Evolutionary conservation across 352 stramenopile species (phyloP).

Genomic region (Phytophthora fragariaefolia): DNA sequence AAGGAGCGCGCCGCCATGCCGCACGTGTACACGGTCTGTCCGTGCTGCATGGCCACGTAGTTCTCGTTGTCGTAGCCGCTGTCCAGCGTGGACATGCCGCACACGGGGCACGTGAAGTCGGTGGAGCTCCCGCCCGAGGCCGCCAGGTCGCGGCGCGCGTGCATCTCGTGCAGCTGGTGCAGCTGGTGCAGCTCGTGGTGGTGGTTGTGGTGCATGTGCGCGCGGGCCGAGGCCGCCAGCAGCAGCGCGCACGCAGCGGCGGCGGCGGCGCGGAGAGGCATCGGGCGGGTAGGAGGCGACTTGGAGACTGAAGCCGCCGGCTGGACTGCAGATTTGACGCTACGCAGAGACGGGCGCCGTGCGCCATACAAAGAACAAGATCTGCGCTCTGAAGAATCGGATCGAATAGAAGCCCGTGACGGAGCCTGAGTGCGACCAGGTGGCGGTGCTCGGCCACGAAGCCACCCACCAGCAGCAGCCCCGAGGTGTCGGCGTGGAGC

Average conservation of each 20-base stretch:
- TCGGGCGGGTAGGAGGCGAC: constrained; percentile 17
- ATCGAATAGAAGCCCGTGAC: too few relatives aligned
- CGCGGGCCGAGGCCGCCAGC: constrained; percentile 25
- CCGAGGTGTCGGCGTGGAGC: too few relatives aligned
- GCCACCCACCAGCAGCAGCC: too few relatives aligned
- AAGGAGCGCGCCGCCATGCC: constrained; percentile 70
- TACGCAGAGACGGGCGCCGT: constrained; percentile 19
- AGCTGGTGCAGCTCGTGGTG: constrained; percentile 48
- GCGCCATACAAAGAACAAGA: constrained; percentile 20
- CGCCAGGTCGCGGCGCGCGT: constrained; percentile 35
- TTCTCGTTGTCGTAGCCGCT: constrained; percentile 66
- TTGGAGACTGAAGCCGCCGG: constrained; percentile 20
- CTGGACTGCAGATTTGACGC: constrained; percentile 9
- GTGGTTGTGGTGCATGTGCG: constrained; percentile 35
- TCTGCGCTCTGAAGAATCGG: too few relatives aligned
- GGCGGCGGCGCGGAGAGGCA: constrained; percentile 16
- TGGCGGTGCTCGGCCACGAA: too few relatives aligned
- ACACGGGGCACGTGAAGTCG: constrained; percentile 74
- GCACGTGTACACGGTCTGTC: constrained; percentile 78
- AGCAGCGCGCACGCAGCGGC: constrained; percentile 16
- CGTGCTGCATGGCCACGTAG: constrained; percentile 63
- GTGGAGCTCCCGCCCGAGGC: constrained; percentile 42
- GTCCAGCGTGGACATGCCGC: constrained; percentile 68
- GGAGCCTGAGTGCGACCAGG: too few relatives aligned
- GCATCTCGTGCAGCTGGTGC: constrained; percentile 38